Percentiles rank a stretch among this genome's conserved stretches.
These are phyloP conservation scores for Urtica urens DNA, from an alignment of 306 rosid species.

Conservation along the genomic window DNA sequence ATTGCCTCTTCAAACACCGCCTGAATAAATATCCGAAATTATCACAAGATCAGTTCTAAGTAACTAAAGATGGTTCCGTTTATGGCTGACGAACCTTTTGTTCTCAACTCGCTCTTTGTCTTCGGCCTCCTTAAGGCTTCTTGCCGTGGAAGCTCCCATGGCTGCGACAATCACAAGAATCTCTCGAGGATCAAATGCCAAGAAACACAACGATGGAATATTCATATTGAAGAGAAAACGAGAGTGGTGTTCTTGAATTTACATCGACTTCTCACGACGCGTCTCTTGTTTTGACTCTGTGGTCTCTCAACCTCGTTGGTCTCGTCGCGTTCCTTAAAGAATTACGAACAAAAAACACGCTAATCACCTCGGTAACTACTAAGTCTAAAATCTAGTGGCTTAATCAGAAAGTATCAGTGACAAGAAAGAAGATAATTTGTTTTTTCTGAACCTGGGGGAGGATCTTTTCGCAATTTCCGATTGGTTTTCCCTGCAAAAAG, in stretches of 20 bases:
- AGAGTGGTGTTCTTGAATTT: slow-evolving; percentile 18
- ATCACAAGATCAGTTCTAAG: not conserved
- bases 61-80: not conserved
- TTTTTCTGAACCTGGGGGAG: slow-evolving; percentile 23
- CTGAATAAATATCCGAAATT: slow-evolving; percentile 16
- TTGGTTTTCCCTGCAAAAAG: slow-evolving; percentile 46
- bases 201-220: not conserved
- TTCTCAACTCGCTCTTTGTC: slow-evolving; percentile 43
- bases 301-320: slow-evolving; percentile 24
- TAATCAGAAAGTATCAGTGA: not conserved
- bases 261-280: slow-evolving; percentile 52
- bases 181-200: not conserved
- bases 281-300: slow-evolving; percentile 25
- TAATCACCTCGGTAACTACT: too few relatives aligned
- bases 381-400: too few relatives aligned
- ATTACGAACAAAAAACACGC: not conserved
- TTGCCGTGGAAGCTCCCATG: slow-evolving; percentile 32
- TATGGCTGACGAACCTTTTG: slow-evolving; percentile 50
- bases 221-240: not conserved
- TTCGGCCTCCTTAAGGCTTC: slow-evolving; percentile 28
- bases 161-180: slow-evolving; percentile 37
- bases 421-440: not conserved
- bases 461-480: slow-evolving; percentile 19
- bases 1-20: slow-evolving; percentile 52
- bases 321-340: not conserved